These are phyloP conservation scores for Terana coerulea DNA, from an alignment of 768 basidiomycete species.

Conservation along the genomic window DNA sequence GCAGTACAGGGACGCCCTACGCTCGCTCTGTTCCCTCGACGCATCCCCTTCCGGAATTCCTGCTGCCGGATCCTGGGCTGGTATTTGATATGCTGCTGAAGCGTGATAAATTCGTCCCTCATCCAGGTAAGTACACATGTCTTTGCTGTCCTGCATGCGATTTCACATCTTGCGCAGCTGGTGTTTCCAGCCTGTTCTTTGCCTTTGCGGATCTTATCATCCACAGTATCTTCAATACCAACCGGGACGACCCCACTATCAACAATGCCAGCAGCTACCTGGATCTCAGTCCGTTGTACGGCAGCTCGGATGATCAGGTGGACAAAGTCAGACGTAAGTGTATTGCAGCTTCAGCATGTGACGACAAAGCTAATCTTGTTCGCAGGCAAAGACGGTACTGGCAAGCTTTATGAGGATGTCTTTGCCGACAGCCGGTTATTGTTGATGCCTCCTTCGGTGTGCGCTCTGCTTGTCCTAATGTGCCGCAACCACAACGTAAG, in stretches of 20 bases:
- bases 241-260: slow-evolving; percentile 25
- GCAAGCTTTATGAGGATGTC: slow-evolving; percentile 61
- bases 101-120: slow-evolving; percentile 28
- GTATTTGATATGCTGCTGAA: slow-evolving; percentile 70
- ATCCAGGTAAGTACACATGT: slow-evolving; percentile 18
- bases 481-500: slow-evolving; percentile 72
- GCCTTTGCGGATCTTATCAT: slow-evolving; percentile 77
- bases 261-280: slow-evolving; percentile 73
- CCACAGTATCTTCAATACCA: slow-evolving; percentile 67
- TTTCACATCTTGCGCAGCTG: slow-evolving; percentile 35
- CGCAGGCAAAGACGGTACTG: slow-evolving; percentile 49
- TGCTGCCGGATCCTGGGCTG: slow-evolving; percentile 61
- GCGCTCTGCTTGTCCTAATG: slow-evolving; percentile 66
- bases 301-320: slow-evolving; percentile 43
- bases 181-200: slow-evolving; percentile 72
- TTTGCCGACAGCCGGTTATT: slow-evolving; percentile 66
- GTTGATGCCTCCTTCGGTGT: slow-evolving; percentile 68
- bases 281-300: slow-evolving; percentile 74
- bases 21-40: slow-evolving; percentile 60
- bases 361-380: not conserved
- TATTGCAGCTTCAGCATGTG: not conserved
- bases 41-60: slow-evolving; percentile 36
- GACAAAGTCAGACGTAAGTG: slow-evolving; percentile 46
- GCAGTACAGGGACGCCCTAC: slow-evolving; percentile 33
- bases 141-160: slow-evolving; percentile 19